These are phyloP conservation scores for Striga asiatica DNA, from an alignment of 257 asterid species.

Conservation along the genomic window DNA sequence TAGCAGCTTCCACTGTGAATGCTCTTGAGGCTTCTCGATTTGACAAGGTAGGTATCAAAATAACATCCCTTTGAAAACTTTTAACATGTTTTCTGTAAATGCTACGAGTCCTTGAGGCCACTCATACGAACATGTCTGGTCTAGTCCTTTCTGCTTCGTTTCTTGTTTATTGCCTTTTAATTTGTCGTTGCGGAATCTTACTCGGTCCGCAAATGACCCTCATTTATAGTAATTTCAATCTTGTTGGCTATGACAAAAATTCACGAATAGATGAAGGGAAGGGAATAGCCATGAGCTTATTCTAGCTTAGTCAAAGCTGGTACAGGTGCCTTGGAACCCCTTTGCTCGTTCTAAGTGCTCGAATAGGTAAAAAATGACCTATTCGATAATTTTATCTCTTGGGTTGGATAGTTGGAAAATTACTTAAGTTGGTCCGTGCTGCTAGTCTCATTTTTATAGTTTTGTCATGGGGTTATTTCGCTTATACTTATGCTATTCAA, in stretches of 20 bases:
- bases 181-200: slow-evolving; percentile 3
- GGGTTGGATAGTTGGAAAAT: neutral
- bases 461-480: too few relatives aligned
- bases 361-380: neutral
- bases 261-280: too few relatives aligned
- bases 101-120: neutral
- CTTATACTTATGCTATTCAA: neutral
- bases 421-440: neutral
- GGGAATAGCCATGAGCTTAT: too few relatives aligned
- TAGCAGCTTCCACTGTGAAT: slow-evolving; percentile 45
- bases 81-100: neutral
- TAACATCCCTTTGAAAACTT: slow-evolving; percentile 1
- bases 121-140: too few relatives aligned
- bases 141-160: neutral
- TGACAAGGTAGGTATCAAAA: slow-evolving; percentile 61
- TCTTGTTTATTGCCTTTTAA: neutral
- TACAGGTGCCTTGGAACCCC: too few relatives aligned
- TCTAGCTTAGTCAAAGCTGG: too few relatives aligned
- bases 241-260: too few relatives aligned
- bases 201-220: neutral
- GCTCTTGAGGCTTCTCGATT: slow-evolving; percentile 94
- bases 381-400: too few relatives aligned
- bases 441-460: too few relatives aligned
- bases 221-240: neutral
- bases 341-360: too few relatives aligned